phyloP scores from a whole-genome alignment of 768 basidiomycete genomes.

The Kwoniella sp. region DNA sequence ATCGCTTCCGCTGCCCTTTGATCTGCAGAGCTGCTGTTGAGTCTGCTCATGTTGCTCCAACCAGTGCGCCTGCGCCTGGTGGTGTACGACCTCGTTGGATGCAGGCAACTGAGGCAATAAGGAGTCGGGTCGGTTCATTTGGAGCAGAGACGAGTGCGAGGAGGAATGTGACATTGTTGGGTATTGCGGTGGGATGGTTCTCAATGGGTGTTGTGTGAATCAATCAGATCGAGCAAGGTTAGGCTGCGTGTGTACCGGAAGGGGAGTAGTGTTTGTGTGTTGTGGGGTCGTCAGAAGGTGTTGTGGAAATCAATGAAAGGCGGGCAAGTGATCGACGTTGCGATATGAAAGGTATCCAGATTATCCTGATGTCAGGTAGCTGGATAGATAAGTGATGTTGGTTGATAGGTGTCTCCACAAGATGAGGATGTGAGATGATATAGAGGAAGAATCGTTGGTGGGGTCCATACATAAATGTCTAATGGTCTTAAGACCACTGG shows the following conservation, averaged over 20 bases:
- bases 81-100: slow-evolving; percentile 4
- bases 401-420: not conserved
- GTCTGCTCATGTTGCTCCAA: slow-evolving; percentile 26
- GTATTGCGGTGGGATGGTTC: not conserved
- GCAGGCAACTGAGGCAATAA: slow-evolving; percentile 13
- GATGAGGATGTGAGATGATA: not conserved
- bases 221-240: not conserved
- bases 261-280: not conserved
- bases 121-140: slow-evolving; percentile 23
- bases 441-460: not conserved
- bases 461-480: too few species aligned
- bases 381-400: not conserved
- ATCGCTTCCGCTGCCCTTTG: slow-evolving; percentile 20
- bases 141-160: slow-evolving; percentile 28
- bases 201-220: not conserved
- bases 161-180: not conserved
- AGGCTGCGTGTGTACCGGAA: not conserved
- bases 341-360: not conserved
- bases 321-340: not conserved
- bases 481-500: not conserved
- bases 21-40: slow-evolving; percentile 18
- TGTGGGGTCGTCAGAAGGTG: not conserved
- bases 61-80: slow-evolving; percentile 17
- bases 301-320: not conserved
- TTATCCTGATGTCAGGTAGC: too few species aligned